Conservation (phyloP, 2,329 filamentous ascomycete genomes). For the Epichloe festucae region DNA sequence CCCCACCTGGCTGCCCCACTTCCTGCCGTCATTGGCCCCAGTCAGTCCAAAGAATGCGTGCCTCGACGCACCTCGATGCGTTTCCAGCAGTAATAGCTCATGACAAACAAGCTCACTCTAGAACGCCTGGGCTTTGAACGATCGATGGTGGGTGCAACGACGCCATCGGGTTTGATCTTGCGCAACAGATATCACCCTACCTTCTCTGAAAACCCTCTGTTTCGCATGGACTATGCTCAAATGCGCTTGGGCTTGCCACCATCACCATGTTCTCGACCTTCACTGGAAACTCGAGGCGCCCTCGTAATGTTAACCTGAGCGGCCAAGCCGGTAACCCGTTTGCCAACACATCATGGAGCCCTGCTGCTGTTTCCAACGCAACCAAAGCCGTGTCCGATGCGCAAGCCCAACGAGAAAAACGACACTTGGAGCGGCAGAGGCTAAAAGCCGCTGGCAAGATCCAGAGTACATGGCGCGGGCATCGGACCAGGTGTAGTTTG, state of each 20-base stretch:
- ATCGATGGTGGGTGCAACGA: background rate
- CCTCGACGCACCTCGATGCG: background rate
- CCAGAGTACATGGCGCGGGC: constrained; percentile 73
- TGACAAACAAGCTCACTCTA: background rate
- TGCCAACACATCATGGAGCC: constrained; percentile 45
- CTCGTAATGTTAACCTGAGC: constrained; percentile 87
- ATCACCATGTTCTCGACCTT: constrained; percentile 77
- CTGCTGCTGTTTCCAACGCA: constrained; percentile 45
- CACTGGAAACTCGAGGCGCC: constrained; percentile 72
- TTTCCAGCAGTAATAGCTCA: background rate
- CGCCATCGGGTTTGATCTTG: background rate
- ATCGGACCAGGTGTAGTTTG: constrained; percentile 47
- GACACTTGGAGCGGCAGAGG: constrained; percentile 69
- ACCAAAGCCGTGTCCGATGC: constrained; percentile 73
- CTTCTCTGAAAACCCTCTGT: background rate
- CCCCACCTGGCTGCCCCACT: background rate
- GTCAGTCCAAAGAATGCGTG: background rate
- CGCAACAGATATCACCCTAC: background rate
- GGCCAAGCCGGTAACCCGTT: constrained; percentile 75
- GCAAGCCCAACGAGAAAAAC: constrained; percentile 68
- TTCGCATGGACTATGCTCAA: background rate
- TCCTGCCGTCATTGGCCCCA: background rate
- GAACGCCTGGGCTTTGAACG: background rate
- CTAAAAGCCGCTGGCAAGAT: constrained; percentile 61
- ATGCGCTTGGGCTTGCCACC: constrained; percentile 4